Conservation (phyloP, 2,329 filamentous ascomycete species). For the Trichoderma sp. region DNA sequence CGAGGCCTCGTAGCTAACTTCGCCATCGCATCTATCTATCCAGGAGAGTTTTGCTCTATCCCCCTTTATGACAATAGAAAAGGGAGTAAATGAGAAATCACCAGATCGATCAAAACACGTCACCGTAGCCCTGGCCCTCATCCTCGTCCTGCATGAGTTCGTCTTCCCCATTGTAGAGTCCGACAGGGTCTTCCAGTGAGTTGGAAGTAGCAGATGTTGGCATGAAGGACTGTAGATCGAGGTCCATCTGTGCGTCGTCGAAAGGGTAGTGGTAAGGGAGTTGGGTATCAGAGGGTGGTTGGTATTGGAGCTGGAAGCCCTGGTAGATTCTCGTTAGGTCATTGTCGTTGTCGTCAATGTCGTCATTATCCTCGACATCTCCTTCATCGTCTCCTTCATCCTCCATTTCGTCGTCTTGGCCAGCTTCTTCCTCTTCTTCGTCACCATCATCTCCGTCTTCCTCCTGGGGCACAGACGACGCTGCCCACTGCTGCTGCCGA, state of each 20-base stretch:
- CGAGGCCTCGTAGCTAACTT: neutral
- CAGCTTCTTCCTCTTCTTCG: neutral
- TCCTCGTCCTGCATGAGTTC: neutral
- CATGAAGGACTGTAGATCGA: neutral
- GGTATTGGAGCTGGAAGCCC: too few relatives aligned
- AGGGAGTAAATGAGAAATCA: neutral
- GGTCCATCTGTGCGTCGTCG: neutral
- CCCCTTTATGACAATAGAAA: neutral
- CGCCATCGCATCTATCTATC: neutral
- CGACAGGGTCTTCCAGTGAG: too few relatives aligned
- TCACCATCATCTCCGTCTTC: neutral
- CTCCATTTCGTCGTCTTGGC: slow-evolving; percentile 17
- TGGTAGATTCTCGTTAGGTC: neutral
- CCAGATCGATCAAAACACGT: neutral
- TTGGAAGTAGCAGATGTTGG: neutral
- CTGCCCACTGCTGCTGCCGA: neutral
- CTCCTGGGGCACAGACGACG: neutral
- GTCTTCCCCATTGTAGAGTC: neutral
- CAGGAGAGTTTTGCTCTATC: neutral
- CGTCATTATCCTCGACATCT: neutral
- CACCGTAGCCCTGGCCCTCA: neutral
- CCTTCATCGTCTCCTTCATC: neutral
- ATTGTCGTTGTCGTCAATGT: neutral
- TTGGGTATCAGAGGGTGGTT: neutral
- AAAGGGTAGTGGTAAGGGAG: neutral